Evolutionary conservation across 1,284 basidiomycete species (phyloP).

Genomic region (Tylopilus orsonianus): DNA sequence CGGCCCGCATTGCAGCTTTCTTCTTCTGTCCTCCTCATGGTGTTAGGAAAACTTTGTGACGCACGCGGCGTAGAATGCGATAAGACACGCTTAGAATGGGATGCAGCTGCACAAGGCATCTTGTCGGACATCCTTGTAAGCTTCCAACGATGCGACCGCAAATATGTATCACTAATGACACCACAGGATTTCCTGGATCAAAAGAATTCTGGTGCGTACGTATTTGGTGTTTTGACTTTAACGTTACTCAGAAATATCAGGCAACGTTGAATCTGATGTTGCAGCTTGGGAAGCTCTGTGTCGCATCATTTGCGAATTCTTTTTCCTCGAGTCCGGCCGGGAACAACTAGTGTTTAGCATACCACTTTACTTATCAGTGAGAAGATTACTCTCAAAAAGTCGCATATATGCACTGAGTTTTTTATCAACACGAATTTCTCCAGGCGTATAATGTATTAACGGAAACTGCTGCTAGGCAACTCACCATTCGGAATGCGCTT

Average conservation of each 20-base stretch:
- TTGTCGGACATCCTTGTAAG: conserved; percentile 46
- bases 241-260: conserved; percentile 11
- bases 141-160: not conserved
- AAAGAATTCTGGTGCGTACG: conserved; percentile 18
- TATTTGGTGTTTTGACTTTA: not conserved
- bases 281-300: conserved; percentile 27
- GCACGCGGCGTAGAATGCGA: conserved; percentile 15
- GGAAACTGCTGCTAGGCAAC: conserved; percentile 31
- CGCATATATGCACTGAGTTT: conserved; percentile 33
- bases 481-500: conserved; percentile 33
- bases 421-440: conserved; percentile 3
- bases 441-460: conserved; percentile 39
- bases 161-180: conserved; percentile 11
- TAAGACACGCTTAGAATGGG: conserved; percentile 34
- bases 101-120: conserved; percentile 37
- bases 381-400: conserved; percentile 11
- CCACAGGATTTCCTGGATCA: conserved; percentile 34
- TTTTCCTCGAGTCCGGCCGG: conserved; percentile 27
- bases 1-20: conserved; percentile 35
- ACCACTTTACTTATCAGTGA: conserved; percentile 25
- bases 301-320: conserved; percentile 31
- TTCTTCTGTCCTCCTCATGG: conserved; percentile 33
- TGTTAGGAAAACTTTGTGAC: conserved; percentile 34
- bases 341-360: conserved; percentile 15
- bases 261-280: conserved; percentile 11